Percentiles rank a stretch among this genome's conserved stretches.
Conservation (phyloP, 129 eudicot genomes). For the Flaveria ramosissima region DNA sequence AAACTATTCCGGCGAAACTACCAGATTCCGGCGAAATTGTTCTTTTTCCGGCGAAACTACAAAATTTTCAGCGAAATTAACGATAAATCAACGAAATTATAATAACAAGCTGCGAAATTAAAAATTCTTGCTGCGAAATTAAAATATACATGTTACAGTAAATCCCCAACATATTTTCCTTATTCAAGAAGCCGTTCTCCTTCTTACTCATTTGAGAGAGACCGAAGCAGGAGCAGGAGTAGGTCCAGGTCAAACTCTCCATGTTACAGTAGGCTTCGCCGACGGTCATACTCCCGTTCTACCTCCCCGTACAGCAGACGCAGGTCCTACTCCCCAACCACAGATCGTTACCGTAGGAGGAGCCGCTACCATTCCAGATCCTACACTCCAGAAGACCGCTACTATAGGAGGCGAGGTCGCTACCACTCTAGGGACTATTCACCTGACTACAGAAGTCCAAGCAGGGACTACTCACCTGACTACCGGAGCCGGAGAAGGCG, state of each 20-base stretch:
- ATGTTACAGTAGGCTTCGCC: slow-evolving; percentile 24
- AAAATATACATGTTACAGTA: no score
- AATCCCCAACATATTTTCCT: slow-evolving; percentile 67
- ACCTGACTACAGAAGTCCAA: slow-evolving; percentile 25
- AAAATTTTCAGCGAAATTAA: no score
- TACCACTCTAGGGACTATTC: slow-evolving; percentile 39
- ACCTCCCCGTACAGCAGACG: slow-evolving; percentile 53
- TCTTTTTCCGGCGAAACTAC: no score
- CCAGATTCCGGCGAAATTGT: no score
- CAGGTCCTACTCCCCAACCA: slow-evolving; percentile 43
- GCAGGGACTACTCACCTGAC: slow-evolving; percentile 28
- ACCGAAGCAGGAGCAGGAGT: slow-evolving; percentile 50
- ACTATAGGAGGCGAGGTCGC: slow-evolving; percentile 29
- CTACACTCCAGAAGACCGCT: slow-evolving; percentile 50
- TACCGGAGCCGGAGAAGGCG: slow-evolving; percentile 33
- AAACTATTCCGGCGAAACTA: no score
- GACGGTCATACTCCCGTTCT: slow-evolving; percentile 55
- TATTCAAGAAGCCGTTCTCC: slow-evolving; percentile 53
- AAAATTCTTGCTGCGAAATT: no score
- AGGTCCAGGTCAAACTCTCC: slow-evolving; percentile 64
- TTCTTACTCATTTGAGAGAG: slow-evolving; percentile 58
- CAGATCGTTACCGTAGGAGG: slow-evolving; percentile 36
- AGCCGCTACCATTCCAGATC: slow-evolving; percentile 37
- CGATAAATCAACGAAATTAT: no score
- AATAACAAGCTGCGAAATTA: no score